phyloP scores from a whole-genome alignment of 805 yeast species.

The Debaryomyces castellii region DNA sequence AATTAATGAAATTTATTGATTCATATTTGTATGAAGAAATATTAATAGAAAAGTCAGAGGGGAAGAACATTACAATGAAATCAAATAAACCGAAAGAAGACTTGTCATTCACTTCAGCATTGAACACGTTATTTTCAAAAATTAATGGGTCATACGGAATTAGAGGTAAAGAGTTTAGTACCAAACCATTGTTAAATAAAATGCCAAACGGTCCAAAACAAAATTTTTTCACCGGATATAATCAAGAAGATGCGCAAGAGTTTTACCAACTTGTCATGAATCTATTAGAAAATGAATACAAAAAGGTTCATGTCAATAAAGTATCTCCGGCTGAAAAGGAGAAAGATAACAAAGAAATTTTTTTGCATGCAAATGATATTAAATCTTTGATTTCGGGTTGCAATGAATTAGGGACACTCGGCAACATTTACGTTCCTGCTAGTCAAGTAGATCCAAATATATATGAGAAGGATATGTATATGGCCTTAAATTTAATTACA shows the following conservation, averaged over 20 bases:
- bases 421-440: conserved; percentile 70
- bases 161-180: conserved; percentile 59
- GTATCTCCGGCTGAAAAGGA: conserved; percentile 21
- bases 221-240: conserved; percentile 76
- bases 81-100: conserved; percentile 21
- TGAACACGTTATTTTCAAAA: conserved; percentile 51
- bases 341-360: conserved; percentile 14
- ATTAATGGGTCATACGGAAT: conserved; percentile 57
- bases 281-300: conserved; percentile 60
- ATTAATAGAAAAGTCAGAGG: conserved; percentile 23
- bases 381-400: conserved; percentile 35
- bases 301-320: conserved; percentile 23
- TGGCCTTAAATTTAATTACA: conserved; percentile 62
- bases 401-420: conserved; percentile 55
- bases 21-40: conserved; percentile 28
- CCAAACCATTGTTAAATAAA: conserved; percentile 57
- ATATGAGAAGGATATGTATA: conserved; percentile 42
- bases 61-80: conserved; percentile 11
- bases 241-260: conserved; percentile 96
- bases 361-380: conserved; percentile 20
- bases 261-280: conserved; percentile 79
- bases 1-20: conserved; percentile 56
- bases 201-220: conserved; percentile 80
- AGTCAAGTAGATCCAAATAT: conserved; percentile 72
- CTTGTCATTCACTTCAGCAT: conserved; percentile 52